Conservation (phyloP, 2,329 filamentous ascomycete species). For the Ceratocystis colombiana region DNA sequence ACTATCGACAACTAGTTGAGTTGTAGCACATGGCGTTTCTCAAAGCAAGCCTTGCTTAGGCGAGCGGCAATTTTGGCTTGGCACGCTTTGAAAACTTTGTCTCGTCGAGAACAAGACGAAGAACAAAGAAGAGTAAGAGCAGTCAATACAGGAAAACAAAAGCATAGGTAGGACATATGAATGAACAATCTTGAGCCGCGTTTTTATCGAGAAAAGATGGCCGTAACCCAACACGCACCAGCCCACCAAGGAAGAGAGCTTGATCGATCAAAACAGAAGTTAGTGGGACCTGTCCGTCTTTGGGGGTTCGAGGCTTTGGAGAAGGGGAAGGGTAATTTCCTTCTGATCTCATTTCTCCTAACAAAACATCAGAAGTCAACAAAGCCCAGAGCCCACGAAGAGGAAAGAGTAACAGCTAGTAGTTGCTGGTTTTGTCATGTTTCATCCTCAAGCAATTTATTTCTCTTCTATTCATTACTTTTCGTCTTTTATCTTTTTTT, state of each 20-base stretch:
- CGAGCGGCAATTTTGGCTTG: conserved; percentile 4
- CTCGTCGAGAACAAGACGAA: not conserved
- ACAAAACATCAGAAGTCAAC: not conserved
- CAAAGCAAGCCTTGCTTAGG: not conserved
- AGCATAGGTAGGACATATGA: not conserved
- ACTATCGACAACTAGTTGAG: not conserved
- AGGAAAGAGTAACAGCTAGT: not conserved
- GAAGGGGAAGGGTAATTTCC: not conserved
- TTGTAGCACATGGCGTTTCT: conserved; percentile 9
- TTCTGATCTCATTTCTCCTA: not conserved
- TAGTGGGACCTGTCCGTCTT: not conserved
- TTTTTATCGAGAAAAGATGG: not conserved
- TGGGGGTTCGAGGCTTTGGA: not conserved
- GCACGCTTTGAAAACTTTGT: not conserved
- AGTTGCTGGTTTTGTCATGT: conserved; percentile 1
- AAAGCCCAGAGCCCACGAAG: not conserved
- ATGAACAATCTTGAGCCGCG: not conserved
- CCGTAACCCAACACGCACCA: not conserved
- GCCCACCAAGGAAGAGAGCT: not conserved
- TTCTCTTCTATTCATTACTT: not conserved
- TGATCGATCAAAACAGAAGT: not conserved
- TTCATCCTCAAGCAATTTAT: conserved; percentile 2
- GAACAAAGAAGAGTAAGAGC: not conserved
- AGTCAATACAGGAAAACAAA: not conserved
- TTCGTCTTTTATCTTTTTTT: not conserved